phyloP scores from a whole-genome alignment of 2,329 filamentous ascomycete genomes.

The Venturia asperata region DNA sequence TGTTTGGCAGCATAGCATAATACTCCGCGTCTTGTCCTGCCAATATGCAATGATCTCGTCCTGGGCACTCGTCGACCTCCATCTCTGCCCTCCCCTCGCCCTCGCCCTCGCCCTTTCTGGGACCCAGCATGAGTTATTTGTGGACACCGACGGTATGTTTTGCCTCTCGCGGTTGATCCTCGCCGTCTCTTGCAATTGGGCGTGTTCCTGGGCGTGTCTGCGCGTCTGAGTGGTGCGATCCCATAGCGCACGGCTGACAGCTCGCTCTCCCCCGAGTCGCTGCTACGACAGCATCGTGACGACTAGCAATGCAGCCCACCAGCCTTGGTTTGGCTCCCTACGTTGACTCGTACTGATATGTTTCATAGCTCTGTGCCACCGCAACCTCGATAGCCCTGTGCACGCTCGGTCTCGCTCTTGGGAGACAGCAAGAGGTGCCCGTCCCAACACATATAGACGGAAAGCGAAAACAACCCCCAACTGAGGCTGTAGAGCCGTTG shows the following conservation, averaged over 20 bases:
- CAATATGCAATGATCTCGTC: constrained; percentile 13
- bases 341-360: background rate
- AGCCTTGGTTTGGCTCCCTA: background rate
- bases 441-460: background rate
- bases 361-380: constrained; percentile 52
- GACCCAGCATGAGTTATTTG: constrained; percentile 17
- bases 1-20: background rate
- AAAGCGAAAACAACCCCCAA: constrained; percentile 14
- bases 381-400: constrained; percentile 55
- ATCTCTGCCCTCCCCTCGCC: constrained; percentile 21
- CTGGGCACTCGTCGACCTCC: constrained; percentile 14
- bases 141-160: constrained; percentile 20
- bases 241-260: constrained; percentile 1
- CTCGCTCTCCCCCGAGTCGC: constrained; percentile 8
- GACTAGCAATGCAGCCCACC: background rate
- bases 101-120: constrained; percentile 7
- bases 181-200: background rate
- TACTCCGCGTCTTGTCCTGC: background rate
- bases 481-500: background rate
- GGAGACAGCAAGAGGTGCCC: constrained; percentile 27
- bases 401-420: constrained; percentile 51
- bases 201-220: background rate
- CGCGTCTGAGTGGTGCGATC: constrained; percentile 5
- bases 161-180: background rate
- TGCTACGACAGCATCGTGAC: background rate